Percentiles rank a stretch among this genome's conserved stretches.
Evolutionary conservation across 2,329 filamentous ascomycete species (phyloP).

Genomic region (Microcyclospora pomicola): DNA sequence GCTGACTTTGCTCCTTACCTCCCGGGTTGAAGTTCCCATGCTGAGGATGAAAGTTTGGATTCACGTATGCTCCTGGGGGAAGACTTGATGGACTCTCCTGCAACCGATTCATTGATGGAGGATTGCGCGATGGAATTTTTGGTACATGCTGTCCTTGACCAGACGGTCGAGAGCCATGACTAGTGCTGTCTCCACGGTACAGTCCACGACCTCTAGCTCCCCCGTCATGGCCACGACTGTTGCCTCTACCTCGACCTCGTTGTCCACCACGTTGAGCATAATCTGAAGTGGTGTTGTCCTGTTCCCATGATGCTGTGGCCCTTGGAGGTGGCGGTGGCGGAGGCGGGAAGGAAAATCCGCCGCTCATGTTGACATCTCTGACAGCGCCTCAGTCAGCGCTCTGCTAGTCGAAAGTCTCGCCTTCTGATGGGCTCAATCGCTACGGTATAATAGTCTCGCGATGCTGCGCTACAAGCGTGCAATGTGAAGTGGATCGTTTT

Average conservation of each 20-base stretch:
- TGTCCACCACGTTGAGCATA: constrained; percentile 16
- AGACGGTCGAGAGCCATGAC: no score
- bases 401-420: no score
- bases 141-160: no score
- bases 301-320: constrained; percentile 4
- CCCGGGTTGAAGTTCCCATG: no score
- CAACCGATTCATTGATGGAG: no score
- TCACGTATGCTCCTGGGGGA: constrained; percentile 19
- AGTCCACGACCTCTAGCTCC: not conserved
- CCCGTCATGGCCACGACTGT: constrained; percentile 12
- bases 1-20: no score
- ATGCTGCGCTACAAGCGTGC: no score
- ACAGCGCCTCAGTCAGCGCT: no score
- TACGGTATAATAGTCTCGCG: no score
- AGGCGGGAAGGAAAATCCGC: constrained; percentile 33
- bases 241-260: constrained; percentile 17
- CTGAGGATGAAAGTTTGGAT: constrained; percentile 14
- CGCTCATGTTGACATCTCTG: constrained; percentile 2
- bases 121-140: no score
- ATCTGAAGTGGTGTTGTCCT: constrained; percentile 10
- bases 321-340: constrained; percentile 31
- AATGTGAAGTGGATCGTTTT: no score
- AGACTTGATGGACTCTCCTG: constrained; percentile 1
- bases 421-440: no score
- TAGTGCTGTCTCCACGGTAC: not conserved